Evolutionary conservation across 371 early-diverging fungal species (phyloP).

Genomic region (Choanephora cucurbitarum): DNA sequence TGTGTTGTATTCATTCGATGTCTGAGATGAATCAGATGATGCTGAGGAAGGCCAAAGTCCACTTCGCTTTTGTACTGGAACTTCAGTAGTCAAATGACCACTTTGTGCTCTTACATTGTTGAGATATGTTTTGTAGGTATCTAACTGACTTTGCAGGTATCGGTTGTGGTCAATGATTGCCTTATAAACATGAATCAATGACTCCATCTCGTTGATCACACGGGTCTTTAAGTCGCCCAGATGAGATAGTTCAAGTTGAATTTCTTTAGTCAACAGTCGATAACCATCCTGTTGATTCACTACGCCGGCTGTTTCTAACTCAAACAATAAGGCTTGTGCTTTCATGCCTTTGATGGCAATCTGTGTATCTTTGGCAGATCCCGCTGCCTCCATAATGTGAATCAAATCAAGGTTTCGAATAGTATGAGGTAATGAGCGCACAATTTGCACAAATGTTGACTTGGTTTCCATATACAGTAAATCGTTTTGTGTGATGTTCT

Average conservation of each 20-base stretch:
- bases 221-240: constrained; percentile 81
- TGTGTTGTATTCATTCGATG: too few species aligned
- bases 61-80: not conserved
- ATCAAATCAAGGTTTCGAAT: constrained; percentile 50
- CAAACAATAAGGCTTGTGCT: constrained; percentile 80
- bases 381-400: constrained; percentile 77
- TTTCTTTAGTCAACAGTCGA: constrained; percentile 78
- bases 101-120: constrained; percentile 87
- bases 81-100: constrained; percentile 29
- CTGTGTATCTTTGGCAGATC: constrained; percentile 76
- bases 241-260: constrained; percentile 77
- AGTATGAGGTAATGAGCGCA: constrained; percentile 74
- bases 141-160: constrained; percentile 81
- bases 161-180: constrained; percentile 91
- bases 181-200: constrained; percentile 79
- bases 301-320: constrained; percentile 71
- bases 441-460: constrained; percentile 82
- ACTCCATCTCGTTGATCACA: constrained; percentile 71
- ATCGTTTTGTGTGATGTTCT: constrained; percentile 81
- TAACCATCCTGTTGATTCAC: constrained; percentile 69
- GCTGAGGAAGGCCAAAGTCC: constrained; percentile 40
- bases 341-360: constrained; percentile 86
- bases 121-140: constrained; percentile 88
- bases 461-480: constrained; percentile 91
- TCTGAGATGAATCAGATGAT: too few species aligned